Evolutionary conservation across 2,329 filamentous ascomycete genomes (phyloP), one percentile per base, ranked within the genome.

Genomic region (Botrytis medusae): DNA sequence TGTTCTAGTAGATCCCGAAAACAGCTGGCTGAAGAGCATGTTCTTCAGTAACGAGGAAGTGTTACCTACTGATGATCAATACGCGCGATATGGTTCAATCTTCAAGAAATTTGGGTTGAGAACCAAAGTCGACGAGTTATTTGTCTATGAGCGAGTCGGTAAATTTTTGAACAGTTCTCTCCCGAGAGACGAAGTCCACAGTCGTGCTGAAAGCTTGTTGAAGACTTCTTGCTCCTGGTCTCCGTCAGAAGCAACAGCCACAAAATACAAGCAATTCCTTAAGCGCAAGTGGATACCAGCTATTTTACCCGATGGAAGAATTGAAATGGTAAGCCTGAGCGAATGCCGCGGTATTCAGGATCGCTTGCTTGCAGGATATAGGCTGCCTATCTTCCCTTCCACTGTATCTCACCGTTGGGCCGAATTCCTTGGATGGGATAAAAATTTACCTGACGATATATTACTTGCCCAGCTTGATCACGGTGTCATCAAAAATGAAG

Each of bases 21-120:
- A 69, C 0, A 8, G 62, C 1, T 63, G 72, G 8, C 63, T 81
- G 6, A 72, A 34, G 20, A 40, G 51, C 1, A 69, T 79, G 22
- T 81, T 74, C 72, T 81, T 81, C 37, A 68, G 67, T 12, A 75
- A 80, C 8, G 80, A 81, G 71, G 73, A 76, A 71, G 71, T 78
- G 34, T 37, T 76, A 42, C 80, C 80, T 51, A 48, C 71, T 7
- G 54, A 40, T 25, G 48, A 59, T 1, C 78, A 79, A 63, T 76
- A 76, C 29, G 18, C 37, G 22, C 42, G 75, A 16, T 78, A 77
- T 32, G 68, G 67, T 10, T 44, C 34, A 14, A 74, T 72, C 14
- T 75, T 81, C 57, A 74, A 61, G 34, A 62, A 20, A 6, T 76
- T 74, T 67, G 77, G 78, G 4, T 62, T 80, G n/a, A 78, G 77